Percentiles rank a stretch among this genome's conserved stretches.
These are phyloP conservation scores for Leptodontidium sp. DNA, from an alignment of 2,329 filamentous ascomycete species.

Conservation along the genomic window DNA sequence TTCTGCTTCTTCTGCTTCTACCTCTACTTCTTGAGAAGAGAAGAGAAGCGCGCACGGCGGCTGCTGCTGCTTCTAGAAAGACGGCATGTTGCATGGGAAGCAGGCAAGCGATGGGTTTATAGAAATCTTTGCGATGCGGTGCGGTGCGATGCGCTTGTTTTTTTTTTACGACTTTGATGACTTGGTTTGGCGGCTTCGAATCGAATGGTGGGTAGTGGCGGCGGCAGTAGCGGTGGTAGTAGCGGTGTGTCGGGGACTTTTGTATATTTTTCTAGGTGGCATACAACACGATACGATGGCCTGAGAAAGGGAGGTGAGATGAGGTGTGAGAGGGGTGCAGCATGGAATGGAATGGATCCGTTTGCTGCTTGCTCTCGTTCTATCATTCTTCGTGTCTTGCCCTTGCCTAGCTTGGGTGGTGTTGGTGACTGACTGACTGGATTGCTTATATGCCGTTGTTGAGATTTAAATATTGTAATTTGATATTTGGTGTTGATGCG, in stretches of 20 bases:
- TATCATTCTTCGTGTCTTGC: background rate
- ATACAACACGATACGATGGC: background rate
- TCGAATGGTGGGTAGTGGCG: background rate
- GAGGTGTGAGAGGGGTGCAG: background rate
- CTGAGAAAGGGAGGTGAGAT: background rate
- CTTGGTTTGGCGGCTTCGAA: constrained; percentile 12
- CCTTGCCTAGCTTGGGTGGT: background rate
- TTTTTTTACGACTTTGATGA: constrained; percentile 16
- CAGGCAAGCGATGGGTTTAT: constrained; percentile 9
- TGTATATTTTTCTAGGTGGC: constrained; percentile 17
- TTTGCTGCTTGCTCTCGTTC: background rate
- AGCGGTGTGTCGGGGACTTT: background rate
- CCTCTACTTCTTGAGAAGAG: background rate
- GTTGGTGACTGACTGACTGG: background rate
- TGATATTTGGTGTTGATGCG: constrained; percentile 1
- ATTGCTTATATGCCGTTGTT: background rate
- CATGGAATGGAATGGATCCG: background rate
- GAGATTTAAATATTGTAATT: constrained; percentile 8
- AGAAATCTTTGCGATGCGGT: constrained; percentile 10
- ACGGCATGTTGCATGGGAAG: background rate
- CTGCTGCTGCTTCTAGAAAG: background rate
- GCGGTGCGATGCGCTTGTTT: background rate
- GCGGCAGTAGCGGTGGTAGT: no score
- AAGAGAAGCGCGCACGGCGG: background rate
- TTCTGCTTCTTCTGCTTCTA: background rate